Base-by-base conservation (phyloP, 1,139 yeast genomes). In the Nadsonia starkeyi-henricii region DNA sequence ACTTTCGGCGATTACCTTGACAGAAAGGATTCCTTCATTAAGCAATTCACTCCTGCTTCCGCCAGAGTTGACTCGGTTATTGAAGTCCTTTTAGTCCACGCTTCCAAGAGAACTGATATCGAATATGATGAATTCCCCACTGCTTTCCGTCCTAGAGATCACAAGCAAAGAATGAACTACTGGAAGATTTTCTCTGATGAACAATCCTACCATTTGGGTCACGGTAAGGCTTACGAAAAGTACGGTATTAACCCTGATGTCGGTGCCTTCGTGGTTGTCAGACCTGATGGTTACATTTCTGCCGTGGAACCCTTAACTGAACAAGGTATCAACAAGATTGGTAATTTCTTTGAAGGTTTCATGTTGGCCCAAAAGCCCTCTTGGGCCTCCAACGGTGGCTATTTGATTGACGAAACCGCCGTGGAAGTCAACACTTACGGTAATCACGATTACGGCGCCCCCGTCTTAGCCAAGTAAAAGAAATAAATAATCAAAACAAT, bases 201-300 rank as follows among this genome's bases (percentile, higher is more conserved):
- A 30, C 47, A 51, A 8, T 58, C 63, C 15, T 59, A 56, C 46
- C 63, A 61, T 48, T 52, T 54, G 20, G 63, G 64, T 9, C 51
- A 50, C 20, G 56, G 57, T 33, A 57, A 60, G 48, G 58, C 59
- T 9, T 64, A 64, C 50, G 54, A 52, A 20, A 53, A 55, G 49
- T 64, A 57, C 47, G 69, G 67, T 3, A 57, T 64, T 42, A 60
- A 61, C 46, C 55, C 58, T 17, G 47, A 56, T 21, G 52, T 50
- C 8, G 67, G 69, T 20, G 61, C 62, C 13, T 49, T 66, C 30
- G 47, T 64, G 21, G 62, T 66, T 28, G 52, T 63, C 18, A 55
- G 70, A 43, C 70, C 70, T n/a, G 70, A 66, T 55, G 67, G 68
- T 2, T 64, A 66, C 47, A 63, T 65, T 28, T 59, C 68, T 19